Conservation (phyloP, 441 rosid genomes). For the Adansonia grandidieri region DNA sequence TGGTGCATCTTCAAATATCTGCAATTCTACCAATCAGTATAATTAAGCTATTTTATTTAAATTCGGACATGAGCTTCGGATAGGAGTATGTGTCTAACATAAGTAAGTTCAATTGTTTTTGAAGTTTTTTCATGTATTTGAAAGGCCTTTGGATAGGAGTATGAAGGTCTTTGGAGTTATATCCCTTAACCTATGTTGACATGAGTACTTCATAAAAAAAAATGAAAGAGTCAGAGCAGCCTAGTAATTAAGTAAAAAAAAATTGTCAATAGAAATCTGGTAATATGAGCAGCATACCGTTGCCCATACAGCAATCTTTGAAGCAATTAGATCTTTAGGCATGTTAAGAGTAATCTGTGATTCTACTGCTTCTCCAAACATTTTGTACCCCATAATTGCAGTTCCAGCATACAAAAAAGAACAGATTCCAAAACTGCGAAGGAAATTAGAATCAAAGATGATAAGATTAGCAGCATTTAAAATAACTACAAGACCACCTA, state of each 20-base stretch:
- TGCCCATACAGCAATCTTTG: constrained; percentile 94
- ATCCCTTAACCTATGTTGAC: background rate
- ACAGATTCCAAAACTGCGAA: constrained; percentile 68
- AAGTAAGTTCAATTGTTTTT: no score
- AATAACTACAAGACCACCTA: background rate
- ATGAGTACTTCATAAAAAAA: background rate
- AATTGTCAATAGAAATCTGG: background rate
- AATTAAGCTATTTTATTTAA: no score
- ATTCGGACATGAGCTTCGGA: no score
- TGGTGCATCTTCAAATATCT: background rate
- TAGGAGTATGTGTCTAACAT: no score
- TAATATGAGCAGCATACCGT: constrained; percentile 52
- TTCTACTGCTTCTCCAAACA: constrained; percentile 75
- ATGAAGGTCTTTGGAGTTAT: no score
- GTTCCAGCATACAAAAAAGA: constrained; percentile 78
- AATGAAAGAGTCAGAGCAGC: no score
- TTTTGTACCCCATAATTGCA: constrained; percentile 82
- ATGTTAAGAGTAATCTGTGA: constrained; percentile 90
- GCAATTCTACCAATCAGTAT: background rate
- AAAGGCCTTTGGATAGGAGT: no score
- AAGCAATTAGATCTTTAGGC: constrained; percentile 76
- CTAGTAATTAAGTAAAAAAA: background rate
- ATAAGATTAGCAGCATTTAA: background rate
- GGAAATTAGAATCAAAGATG: background rate
- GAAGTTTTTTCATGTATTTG: no score